These are phyloP conservation scores for Nasturtium officinale DNA, from an alignment of 345 rosid genomes.

Conservation along the genomic window DNA sequence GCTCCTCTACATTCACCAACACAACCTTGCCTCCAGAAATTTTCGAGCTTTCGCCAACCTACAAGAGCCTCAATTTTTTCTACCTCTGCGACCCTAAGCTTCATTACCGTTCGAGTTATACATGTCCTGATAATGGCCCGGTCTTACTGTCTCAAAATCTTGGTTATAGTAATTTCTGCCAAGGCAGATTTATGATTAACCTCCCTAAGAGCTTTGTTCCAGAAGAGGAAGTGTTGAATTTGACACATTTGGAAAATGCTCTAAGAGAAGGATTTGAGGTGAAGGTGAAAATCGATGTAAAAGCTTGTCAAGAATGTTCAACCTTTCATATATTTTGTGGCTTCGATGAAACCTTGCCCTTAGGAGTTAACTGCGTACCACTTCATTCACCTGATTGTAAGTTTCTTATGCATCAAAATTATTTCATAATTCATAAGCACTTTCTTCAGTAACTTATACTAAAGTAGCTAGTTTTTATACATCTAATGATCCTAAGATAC, in stretches of 20 bases:
- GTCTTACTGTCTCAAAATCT: neutral
- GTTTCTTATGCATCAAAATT: constrained; percentile 8
- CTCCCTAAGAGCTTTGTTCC: neutral
- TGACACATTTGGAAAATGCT: neutral
- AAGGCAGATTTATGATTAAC: neutral
- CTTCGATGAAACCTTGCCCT: neutral
- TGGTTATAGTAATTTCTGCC: neutral
- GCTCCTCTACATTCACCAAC: neutral
- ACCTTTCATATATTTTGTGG: constrained; percentile 10
- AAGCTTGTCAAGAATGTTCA: constrained; percentile 18
- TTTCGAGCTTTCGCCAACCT: neutral
- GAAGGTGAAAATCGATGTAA: constrained; percentile 14
- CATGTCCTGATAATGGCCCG: neutral
- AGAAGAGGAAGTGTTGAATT: neutral
- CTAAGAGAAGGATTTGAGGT: constrained; percentile 43
- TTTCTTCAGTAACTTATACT: no score
- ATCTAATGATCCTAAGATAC: no score
- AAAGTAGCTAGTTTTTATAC: no score
- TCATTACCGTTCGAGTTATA: neutral
- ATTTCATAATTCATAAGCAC: no score
- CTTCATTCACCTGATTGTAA: constrained; percentile 15
- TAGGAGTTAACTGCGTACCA: neutral
- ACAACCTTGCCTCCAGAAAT: neutral
- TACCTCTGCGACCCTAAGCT: constrained; percentile 11
- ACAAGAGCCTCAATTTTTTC: constrained; percentile 16